These are phyloP conservation scores for Cytidiella melzeri DNA, from an alignment of 768 basidiomycete genomes.

Conservation along the genomic window DNA sequence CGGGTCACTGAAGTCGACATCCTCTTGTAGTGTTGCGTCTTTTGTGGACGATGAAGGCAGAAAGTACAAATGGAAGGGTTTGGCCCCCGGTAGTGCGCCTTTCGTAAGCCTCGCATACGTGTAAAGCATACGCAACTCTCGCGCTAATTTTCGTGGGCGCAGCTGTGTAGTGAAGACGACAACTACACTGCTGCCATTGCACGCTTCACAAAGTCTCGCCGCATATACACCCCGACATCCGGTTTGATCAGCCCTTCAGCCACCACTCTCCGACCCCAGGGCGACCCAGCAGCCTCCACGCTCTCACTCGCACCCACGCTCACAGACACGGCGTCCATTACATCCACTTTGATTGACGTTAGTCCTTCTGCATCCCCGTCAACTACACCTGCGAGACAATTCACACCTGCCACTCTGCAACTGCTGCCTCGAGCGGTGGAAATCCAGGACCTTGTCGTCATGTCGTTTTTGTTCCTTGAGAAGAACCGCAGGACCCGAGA, in stretches of 20 bases:
- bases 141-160: neutral
- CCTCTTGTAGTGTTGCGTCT: slow-evolving; percentile 34
- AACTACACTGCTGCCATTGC: slow-evolving; percentile 29
- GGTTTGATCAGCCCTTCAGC: neutral
- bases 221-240: neutral
- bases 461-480: slow-evolving; percentile 39
- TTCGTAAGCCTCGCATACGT: slow-evolving; percentile 22
- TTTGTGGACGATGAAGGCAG: slow-evolving; percentile 30
- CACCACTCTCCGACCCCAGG: neutral
- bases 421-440: slow-evolving; percentile 29
- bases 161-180: slow-evolving; percentile 33
- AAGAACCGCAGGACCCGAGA: slow-evolving; percentile 29
- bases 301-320: slow-evolving; percentile 8
- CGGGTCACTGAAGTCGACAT: too few species aligned
- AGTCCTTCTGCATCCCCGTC: neutral
- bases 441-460: slow-evolving; percentile 32
- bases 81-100: slow-evolving; percentile 29
- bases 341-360: slow-evolving; percentile 8
- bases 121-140: neutral
- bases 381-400: neutral
- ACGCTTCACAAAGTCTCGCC: slow-evolving; percentile 28
- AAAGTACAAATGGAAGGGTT: slow-evolving; percentile 38
- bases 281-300: neutral
- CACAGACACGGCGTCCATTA: slow-evolving; percentile 6
- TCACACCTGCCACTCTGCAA: slow-evolving; percentile 24